Base-by-base conservation (phyloP, 306 rosid species). In the Purshia tridentata region DNA sequence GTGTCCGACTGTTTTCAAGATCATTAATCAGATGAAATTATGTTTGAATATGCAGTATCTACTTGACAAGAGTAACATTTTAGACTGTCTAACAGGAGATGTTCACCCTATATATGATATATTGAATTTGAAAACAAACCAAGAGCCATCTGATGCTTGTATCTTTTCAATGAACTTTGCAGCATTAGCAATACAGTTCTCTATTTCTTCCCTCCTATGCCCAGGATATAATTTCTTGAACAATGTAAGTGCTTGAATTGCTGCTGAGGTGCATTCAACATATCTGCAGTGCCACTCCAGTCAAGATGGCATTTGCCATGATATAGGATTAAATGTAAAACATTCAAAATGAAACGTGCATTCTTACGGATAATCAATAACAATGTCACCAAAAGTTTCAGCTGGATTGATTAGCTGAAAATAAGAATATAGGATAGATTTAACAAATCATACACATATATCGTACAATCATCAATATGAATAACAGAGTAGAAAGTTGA, bases 341-440 rank as follows among this genome's bases (percentile, higher is more conserved):
- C 11, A 59, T 66, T 50, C 58, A 57, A 37, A 51, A 22, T 20
- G 6, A 54, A 39, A 46, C 42, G 18, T 80, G 52, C 44, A 37
- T 48, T 47, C 84, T 45, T 67, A 81, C 75, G 78, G 78, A 60
- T 81, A 81, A 71, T 81, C 84, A 14, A 81, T 76, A 40, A 81
- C 81, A 66, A 81, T 81, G 66, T 81, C 84, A 23, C 84, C 84
- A 35, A 81, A 81, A 71, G 81, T 81, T 72, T 81, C 84, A 1
- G 84, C 84, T 29, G 84, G 81, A 55, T 81, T 81, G 67, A 81
- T 58, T 51, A 76, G 74, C 78, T 81, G 70, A 66, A 50, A 62
- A 50, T 53, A 22, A 18, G 66, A 59, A 50, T 54, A 50, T 53
- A 16, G 35, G 39, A 69, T 8, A 22, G 9, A 15, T 2, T 10